These are phyloP conservation scores for Phytophthora meadii DNA, from an alignment of 352 stramenopile species.

Conservation along the genomic window DNA sequence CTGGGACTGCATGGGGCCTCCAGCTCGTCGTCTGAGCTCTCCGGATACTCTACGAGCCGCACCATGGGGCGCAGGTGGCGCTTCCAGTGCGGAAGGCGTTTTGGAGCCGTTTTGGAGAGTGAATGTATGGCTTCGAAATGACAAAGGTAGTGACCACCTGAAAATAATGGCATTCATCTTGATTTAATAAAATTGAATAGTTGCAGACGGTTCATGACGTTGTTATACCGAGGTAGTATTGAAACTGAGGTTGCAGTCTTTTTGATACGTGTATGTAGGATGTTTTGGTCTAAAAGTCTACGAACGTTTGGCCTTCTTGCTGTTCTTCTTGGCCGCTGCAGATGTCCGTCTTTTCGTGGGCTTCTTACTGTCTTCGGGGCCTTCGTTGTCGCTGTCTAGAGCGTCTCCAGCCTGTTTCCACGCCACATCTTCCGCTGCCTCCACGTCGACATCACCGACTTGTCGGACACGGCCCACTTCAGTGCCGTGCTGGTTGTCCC, in stretches of 20 bases:
- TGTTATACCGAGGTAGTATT: conserved; percentile 16
- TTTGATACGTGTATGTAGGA: conserved; percentile 13
- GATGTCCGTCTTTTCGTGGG: conserved; percentile 42
- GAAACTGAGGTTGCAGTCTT: background rate
- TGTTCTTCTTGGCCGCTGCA: conserved; percentile 30
- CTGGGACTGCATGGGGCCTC: conserved; percentile 35
- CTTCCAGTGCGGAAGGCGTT: conserved; percentile 22
- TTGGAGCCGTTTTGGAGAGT: conserved; percentile 20
- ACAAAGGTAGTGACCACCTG: conserved; percentile 1
- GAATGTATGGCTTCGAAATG: conserved; percentile 16
- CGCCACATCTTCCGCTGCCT: conserved; percentile 66
- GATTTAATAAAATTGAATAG: background rate
- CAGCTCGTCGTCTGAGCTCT: conserved; percentile 54
- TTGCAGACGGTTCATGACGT: background rate
- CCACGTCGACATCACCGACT: conserved; percentile 63
- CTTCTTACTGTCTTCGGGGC: conserved; percentile 16
- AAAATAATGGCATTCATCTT: conserved; percentile 15
- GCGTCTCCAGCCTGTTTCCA: conserved; percentile 64
- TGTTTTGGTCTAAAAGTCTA: conserved; percentile 24
- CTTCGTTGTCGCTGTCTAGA: conserved; percentile 63
- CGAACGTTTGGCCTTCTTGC: conserved; percentile 49
- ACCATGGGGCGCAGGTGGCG: conserved; percentile 28
- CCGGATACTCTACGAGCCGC: conserved; percentile 59
- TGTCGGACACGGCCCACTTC: conserved; percentile 51
- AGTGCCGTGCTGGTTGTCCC: conserved; percentile 67